Conservation (phyloP, 768 basidiomycete species). For the Lactarius evosmus region DNA sequence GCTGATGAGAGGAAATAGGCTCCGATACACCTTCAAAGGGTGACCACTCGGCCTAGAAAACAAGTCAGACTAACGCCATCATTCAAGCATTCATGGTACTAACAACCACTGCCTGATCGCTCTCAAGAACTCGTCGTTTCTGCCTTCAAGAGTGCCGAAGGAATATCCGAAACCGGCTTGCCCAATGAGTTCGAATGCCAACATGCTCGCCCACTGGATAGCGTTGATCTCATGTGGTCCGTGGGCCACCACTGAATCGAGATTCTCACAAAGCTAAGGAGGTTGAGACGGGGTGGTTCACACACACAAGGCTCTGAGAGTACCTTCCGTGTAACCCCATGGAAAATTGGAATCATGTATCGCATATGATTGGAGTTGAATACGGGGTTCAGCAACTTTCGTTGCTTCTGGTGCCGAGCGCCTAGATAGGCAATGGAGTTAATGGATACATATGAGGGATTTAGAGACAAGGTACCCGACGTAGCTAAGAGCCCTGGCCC, state of each 20-base stretch:
- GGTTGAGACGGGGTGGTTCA: background rate
- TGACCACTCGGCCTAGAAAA: background rate
- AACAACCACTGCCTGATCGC: conserved; percentile 1
- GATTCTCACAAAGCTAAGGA: conserved; percentile 1
- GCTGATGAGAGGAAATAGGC: background rate
- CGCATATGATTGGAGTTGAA: conserved; percentile 16
- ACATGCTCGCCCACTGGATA: conserved; percentile 1
- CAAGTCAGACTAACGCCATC: background rate
- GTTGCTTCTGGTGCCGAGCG: background rate
- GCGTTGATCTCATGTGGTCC: conserved; percentile 5
- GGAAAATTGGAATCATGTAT: conserved; percentile 9
- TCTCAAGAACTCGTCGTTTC: conserved; percentile 35
- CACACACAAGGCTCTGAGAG: too few relatives aligned
- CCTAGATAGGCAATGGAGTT: background rate
- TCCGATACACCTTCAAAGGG: background rate
- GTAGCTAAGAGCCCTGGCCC: background rate
- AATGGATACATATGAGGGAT: background rate
- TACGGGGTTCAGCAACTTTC: conserved; percentile 1
- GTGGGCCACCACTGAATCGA: background rate
- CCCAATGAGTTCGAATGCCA: conserved; percentile 15
- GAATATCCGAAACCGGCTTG: conserved; percentile 14
- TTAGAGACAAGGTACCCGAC: background rate
- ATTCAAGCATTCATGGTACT: background rate
- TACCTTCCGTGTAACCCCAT: background rate
- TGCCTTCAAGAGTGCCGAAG: conserved; percentile 7